Evolutionary conservation across 352 stramenopile genomes (phyloP), one percentile per base, ranked within the genome.

Genomic region (Pythium scleroteichum): DNA sequence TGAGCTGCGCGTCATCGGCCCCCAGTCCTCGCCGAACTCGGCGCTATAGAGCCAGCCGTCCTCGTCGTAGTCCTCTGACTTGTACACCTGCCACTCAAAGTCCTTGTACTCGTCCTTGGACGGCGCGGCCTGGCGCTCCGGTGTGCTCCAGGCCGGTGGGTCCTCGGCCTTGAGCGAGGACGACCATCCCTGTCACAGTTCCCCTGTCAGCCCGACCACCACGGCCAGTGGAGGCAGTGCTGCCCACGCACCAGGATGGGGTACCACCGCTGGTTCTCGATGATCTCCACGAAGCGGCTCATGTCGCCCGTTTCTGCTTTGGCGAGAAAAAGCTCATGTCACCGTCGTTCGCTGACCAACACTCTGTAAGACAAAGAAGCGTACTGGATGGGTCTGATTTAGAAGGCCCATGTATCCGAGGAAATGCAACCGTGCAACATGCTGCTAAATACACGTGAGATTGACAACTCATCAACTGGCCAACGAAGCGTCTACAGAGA

Each of bases 261-360:
- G 45, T 88, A 93, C 85, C 85, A 95, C 24, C 85, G 82, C 67
- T 95, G 85, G 66, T 95, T 95, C 72, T 95, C 85, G 59, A 95
- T 86, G 62, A 95, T 73, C 63, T 95, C 85, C 17, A 69, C 52
- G 20, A 66, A 66, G 24, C 56, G 35, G 51, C 27, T 51, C 62
- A 69, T 69, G 22, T 9, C 26, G 29, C 29, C 29, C 29, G 29
- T 35, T 35, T 35, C 17, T 9, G 5, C 20, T 7, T 24, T 44
- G 20, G 24, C 40, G 38, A 44, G 19, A 50, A n/a, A 16, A 50
- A 50, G 16, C 19, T 50, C 44, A 32, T 22, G 19, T 50, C 20
- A 44, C 38, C 17, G 13, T 20, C 38, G 29, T 35, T 35, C 38
- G 17, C 6, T 20, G 38, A 44, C 38, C 38, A 44, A 44, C 38